Evolutionary conservation across 768 basidiomycete genomes (phyloP).

Genomic region (Suillus brevipes): DNA sequence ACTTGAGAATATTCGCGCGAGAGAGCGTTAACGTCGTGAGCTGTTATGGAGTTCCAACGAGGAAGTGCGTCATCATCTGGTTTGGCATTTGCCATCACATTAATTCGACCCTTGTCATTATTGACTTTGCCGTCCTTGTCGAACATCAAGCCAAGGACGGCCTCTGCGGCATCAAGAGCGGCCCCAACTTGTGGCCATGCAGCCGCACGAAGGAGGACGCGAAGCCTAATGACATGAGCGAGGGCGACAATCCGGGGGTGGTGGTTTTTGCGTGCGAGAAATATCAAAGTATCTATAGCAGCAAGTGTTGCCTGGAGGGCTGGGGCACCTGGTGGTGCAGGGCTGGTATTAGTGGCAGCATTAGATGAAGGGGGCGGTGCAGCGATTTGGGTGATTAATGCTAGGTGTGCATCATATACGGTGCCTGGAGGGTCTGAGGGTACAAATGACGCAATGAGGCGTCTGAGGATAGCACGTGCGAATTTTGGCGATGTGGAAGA

Average conservation of each 20-base stretch:
- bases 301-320: conserved; percentile 33
- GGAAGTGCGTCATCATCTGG: conserved; percentile 13
- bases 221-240: conserved; percentile 55
- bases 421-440: conserved; percentile 51
- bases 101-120: neutral
- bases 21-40: conserved; percentile 26
- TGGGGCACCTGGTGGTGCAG: conserved; percentile 9
- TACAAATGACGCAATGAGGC: neutral
- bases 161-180: conserved; percentile 25
- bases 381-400: conserved; percentile 48
- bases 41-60: conserved; percentile 32
- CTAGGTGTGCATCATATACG: conserved; percentile 56
- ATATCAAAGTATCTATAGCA: conserved; percentile 35
- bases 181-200: conserved; percentile 43
- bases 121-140: neutral
- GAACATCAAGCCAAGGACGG: neutral
- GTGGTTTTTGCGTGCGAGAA: conserved; percentile 28
- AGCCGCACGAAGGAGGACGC: conserved; percentile 36
- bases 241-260: conserved; percentile 51
- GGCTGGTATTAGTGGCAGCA: neutral
- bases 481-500: conserved; percentile 40
- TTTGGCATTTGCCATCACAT: neutral
- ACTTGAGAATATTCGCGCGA: neutral
- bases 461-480: conserved; percentile 45
- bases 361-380: conserved; percentile 17